A percentile compares a stretch with the other conserved stretches of the same genome.
Evolutionary conservation across 768 basidiomycete species (phyloP).

Genomic region (Tricholoma sp.): DNA sequence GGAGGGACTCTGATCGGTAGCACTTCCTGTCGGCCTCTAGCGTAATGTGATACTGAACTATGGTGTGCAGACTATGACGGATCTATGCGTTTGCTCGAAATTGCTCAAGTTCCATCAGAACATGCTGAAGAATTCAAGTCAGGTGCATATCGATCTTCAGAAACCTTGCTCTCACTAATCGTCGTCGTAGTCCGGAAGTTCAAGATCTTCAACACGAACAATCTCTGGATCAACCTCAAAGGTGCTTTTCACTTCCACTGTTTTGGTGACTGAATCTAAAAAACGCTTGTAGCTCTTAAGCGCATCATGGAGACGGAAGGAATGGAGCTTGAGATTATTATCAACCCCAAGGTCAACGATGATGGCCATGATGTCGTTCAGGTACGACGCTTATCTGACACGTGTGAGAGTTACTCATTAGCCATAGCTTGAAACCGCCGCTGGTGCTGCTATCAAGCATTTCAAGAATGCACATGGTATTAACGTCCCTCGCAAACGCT

Average conservation of each 20-base stretch:
- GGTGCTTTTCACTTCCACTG: constrained; percentile 33
- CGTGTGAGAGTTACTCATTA: constrained; percentile 12
- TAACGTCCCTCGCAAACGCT: constrained; percentile 91
- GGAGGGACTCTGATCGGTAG: constrained; percentile 79
- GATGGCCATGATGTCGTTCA: constrained; percentile 84
- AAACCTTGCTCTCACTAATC: not conserved
- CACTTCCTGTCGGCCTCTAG: constrained; percentile 1
- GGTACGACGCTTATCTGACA: constrained; percentile 23
- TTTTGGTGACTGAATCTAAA: not conserved
- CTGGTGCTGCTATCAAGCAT: constrained; percentile 92
- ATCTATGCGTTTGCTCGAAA: constrained; percentile 82
- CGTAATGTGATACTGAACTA: not conserved
- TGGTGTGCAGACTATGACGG: constrained; percentile 67
- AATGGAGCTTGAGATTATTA: constrained; percentile 93
- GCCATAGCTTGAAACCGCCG: constrained; percentile 81
- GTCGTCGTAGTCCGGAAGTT: constrained; percentile 66
- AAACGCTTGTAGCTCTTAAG: constrained; percentile 61
- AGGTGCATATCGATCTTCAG: constrained; percentile 24
- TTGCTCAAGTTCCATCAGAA: constrained; percentile 91
- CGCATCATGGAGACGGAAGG: constrained; percentile 81
- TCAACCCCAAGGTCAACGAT: constrained; percentile 86
- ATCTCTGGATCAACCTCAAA: constrained; percentile 75
- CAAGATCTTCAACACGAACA: constrained; percentile 92
- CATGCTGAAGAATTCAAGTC: constrained; percentile 95
- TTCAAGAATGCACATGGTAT: constrained; percentile 90